Conservation (phyloP, 2,329 filamentous ascomycete species). For the Ascochyta viciae-villosae region DNA sequence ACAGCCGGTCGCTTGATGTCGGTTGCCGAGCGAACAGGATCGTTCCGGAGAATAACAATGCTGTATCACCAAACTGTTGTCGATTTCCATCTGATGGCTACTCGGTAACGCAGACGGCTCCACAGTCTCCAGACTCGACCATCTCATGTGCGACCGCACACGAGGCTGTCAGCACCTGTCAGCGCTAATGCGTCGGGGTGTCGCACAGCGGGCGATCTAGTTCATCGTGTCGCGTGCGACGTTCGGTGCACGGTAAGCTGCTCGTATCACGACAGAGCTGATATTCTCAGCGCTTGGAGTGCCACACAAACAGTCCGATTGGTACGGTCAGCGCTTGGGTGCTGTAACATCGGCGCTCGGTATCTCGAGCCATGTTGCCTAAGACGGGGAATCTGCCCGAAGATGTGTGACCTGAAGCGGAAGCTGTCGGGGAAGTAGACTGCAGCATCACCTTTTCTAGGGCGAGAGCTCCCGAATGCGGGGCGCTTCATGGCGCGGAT, state of each 20-base stretch:
- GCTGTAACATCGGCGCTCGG: slow-evolving; percentile 12
- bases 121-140: slow-evolving; percentile 2
- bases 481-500: neutral
- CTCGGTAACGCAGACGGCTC: slow-evolving; percentile 11
- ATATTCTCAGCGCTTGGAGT: slow-evolving; percentile 5
- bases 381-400: neutral
- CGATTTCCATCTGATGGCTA: slow-evolving; percentile 1
- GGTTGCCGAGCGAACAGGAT: slow-evolving; percentile 5
- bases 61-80: neutral
- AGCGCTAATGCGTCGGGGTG: neutral
- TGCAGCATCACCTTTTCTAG: neutral
- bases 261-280: slow-evolving; percentile 2
- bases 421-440: neutral
- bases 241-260: neutral
- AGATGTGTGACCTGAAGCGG: neutral
- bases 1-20: neutral
- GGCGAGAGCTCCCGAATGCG: neutral
- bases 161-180: slow-evolving; percentile 4
- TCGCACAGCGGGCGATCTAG: slow-evolving; percentile 2
- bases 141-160: neutral
- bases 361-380: slow-evolving; percentile 6
- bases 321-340: slow-evolving; percentile 13
- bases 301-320: slow-evolving; percentile 2
- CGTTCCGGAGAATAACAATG: neutral
- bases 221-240: slow-evolving; percentile 1